Evolutionary conservation across 140 eudicot genomes (phyloP).

Genomic region (Stevia rebaudiana): DNA sequence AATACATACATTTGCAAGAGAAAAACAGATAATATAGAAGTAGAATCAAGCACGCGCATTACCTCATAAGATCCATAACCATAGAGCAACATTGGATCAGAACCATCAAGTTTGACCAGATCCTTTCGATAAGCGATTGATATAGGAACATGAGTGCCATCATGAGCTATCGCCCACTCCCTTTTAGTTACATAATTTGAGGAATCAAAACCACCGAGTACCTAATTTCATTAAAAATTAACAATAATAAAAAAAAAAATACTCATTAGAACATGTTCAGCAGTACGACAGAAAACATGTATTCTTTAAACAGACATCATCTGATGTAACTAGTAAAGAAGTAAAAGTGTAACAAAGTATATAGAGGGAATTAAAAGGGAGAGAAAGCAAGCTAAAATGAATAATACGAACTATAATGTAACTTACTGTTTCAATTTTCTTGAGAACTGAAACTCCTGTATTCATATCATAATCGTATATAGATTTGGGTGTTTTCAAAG

Average conservation of each 20-base stretch:
- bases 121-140: constrained; percentile 69
- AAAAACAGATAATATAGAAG: not conserved
- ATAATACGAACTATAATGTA: constrained; percentile 6
- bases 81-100: constrained; percentile 74
- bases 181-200: constrained; percentile 78
- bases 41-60: constrained; percentile 14
- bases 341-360: not conserved
- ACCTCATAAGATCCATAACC: constrained; percentile 99
- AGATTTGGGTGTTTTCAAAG: constrained; percentile 81
- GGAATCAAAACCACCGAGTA: constrained; percentile 87
- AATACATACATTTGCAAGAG: not conserved
- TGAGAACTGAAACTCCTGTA: constrained; percentile 72
- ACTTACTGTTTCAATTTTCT: constrained; percentile 82
- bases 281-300: not conserved
- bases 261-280: not conserved
- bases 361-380: not conserved
- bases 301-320: not conserved
- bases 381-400: not conserved
- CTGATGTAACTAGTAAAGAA: not conserved
- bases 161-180: constrained; percentile 84
- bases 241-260: not conserved
- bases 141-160: constrained; percentile 85
- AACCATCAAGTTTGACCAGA: constrained; percentile 86
- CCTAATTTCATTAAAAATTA: constrained; percentile 41
- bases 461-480: constrained; percentile 91